Evolutionary conservation across 1,139 yeast genomes (phyloP).

Genomic region (Yamadazyma spencermartinsiae): DNA sequence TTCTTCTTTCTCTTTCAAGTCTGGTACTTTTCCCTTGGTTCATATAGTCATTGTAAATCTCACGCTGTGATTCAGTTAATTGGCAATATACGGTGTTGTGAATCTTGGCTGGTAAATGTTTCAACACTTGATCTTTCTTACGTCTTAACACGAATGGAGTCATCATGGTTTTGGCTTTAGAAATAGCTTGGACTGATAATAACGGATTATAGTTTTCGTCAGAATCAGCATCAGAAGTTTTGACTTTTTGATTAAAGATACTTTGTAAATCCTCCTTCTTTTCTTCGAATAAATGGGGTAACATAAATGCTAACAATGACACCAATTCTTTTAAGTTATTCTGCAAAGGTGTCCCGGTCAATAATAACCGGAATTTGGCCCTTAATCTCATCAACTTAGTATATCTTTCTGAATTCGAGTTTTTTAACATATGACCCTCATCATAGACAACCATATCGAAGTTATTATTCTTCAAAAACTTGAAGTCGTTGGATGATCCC

Average conservation of each 20-base stretch:
- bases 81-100: constrained; percentile 67
- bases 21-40: constrained; percentile 46
- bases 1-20: constrained; percentile 51
- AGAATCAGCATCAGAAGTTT: constrained; percentile 47
- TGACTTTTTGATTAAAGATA: constrained; percentile 81
- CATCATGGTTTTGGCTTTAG: constrained; percentile 96
- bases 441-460: constrained; percentile 92
- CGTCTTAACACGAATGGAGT: constrained; percentile 94
- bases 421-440: constrained; percentile 96
- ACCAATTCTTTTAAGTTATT: constrained; percentile 88
- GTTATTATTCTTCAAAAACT: constrained; percentile 68
- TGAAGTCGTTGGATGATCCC: constrained; percentile 79
- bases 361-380: constrained; percentile 76
- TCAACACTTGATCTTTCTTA: constrained; percentile 85
- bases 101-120: constrained; percentile 78
- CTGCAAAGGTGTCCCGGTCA: constrained; percentile 97
- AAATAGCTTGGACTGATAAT: constrained; percentile 85
- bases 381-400: constrained; percentile 77
- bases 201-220: constrained; percentile 69
- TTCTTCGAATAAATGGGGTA: constrained; percentile 79
- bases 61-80: constrained; percentile 55
- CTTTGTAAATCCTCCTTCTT: constrained; percentile 81
- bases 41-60: constrained; percentile 62
- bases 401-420: constrained; percentile 85
- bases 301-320: constrained; percentile 83